Base-by-base conservation (phyloP, 2,329 filamentous ascomycete species). In the Clarireedia hainanense region DNA sequence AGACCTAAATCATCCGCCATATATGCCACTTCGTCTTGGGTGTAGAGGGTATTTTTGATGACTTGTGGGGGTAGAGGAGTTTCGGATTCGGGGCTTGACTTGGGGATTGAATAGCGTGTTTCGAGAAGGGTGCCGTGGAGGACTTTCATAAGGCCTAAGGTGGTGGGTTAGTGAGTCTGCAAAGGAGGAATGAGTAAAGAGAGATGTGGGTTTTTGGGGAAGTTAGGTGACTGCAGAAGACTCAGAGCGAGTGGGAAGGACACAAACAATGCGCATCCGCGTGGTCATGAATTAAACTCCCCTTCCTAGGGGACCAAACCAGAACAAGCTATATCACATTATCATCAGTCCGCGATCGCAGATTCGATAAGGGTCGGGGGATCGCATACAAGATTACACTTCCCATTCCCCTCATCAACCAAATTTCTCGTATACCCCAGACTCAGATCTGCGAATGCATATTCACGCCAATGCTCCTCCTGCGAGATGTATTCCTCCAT, bases 1-100 rank as follows among this genome's bases (percentile, higher is more conserved):
- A 96, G 76, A 20, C 91, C 91, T 27, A 96, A 82, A 73, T 90
- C 83, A 69, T 96, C 91, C 40, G 89, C 88, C 85, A 96, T 96
- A 71, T 96, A 96, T 7, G 89, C 86, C 40, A 95, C 89, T 60
- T 86, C 76, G 61, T 92, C 86, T 67, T 85, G 77, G 50, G 76
- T 73, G 66, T 90, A 88, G 43, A 77, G 79, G 40, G 80, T 88
- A 66, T 89, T 80, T 46, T 81, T 84, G 61, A 84, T 85, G 56
- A 88, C 71, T 58, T 75, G 68, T 71, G 88, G 84, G 3, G 84
- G 83, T 5, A 75, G 74, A 36, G 45, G 49, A 24, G 36, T 72
- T 49, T 72, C 30, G 46, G n/a, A 47, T 17, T 27, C 10, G 10
- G 85, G 56, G 88, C 71, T 58, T 75, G 68, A 71, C 88, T 83